Evolutionary conservation across 192 early-diverging fungal genomes (phyloP).

Genomic region (Coemansia sp.): DNA sequence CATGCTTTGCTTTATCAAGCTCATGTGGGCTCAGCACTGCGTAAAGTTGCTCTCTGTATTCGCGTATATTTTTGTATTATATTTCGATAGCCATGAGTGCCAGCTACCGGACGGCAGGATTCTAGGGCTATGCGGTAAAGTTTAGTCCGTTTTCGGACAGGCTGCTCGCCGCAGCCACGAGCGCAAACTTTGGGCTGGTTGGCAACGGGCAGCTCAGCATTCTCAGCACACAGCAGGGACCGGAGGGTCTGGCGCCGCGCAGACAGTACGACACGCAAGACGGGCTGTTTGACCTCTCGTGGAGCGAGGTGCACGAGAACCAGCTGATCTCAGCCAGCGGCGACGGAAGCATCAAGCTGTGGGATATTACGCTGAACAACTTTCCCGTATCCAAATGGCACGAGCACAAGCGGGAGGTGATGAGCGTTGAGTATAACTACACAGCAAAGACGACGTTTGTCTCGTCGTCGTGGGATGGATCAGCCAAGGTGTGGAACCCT

Average conservation of each 20-base stretch:
- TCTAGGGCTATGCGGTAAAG: constrained; percentile 90
- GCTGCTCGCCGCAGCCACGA: constrained; percentile 79
- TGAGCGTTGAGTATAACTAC: constrained; percentile 94
- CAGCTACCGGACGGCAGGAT: constrained; percentile 73
- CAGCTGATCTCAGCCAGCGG: constrained; percentile 89
- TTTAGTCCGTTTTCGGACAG: constrained; percentile 95
- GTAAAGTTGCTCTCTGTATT: neutral
- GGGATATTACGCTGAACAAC: constrained; percentile 68
- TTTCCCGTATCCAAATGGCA: constrained; percentile 84
- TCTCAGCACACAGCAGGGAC: constrained; percentile 47
- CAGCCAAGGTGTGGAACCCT: constrained; percentile 96
- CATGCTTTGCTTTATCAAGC: neutral
- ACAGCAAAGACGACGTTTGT: constrained; percentile 85
- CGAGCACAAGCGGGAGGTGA: constrained; percentile 93
- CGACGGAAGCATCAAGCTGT: constrained; percentile 94
- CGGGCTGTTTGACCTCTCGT: constrained; percentile 90
- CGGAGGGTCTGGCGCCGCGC: constrained; percentile 9
- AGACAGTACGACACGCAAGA: constrained; percentile 94
- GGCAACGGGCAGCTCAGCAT: constrained; percentile 92
- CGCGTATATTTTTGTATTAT: neutral
- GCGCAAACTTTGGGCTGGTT: constrained; percentile 96
- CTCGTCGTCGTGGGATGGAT: constrained; percentile 92
- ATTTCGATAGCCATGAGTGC: constrained; percentile 1
- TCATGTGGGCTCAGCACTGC: too few relatives aligned
- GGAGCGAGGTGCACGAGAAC: constrained; percentile 96